phyloP scores from a whole-genome alignment of 306 rosid genomes.

The Trifolium subterraneum region DNA sequence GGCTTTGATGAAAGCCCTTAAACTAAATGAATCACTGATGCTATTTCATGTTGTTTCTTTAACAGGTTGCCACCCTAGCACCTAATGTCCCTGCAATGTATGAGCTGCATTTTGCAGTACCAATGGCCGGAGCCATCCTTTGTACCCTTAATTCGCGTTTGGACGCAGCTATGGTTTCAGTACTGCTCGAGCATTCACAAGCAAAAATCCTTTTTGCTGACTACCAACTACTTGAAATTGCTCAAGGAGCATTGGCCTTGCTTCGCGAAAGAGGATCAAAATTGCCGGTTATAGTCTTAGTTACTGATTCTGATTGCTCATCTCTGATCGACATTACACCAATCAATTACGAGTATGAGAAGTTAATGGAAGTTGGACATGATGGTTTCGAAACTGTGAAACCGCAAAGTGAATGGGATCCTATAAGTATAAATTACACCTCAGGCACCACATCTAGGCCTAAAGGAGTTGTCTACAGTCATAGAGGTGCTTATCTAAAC shows the following conservation, averaged over 20 bases:
- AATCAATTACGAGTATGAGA: conserved; percentile 64
- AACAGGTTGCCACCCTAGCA: conserved; percentile 79
- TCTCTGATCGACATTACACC: conserved; percentile 38
- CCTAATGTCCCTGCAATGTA: conserved; percentile 92
- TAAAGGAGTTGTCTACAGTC: conserved; percentile 83
- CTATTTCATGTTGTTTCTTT: conserved; percentile 30
- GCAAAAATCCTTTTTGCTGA: conserved; percentile 80
- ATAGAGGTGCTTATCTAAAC: conserved; percentile 87
- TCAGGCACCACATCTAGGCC: conserved; percentile 95
- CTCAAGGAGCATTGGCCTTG: conserved; percentile 59
- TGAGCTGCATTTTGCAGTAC: conserved; percentile 94
- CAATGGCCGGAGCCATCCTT: conserved; percentile 89
- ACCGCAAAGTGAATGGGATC: conserved; percentile 81
- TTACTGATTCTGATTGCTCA: conserved; percentile 53
- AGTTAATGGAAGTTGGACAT: conserved; percentile 50
- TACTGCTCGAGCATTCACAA: conserved; percentile 64
- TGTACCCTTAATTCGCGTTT: conserved; percentile 75
- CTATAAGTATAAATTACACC: conserved; percentile 81
- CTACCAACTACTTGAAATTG: conserved; percentile 63
- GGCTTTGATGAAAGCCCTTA: background rate
- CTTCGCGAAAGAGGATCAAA: conserved; percentile 40
- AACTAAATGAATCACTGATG: conserved; percentile 21
- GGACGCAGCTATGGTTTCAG: conserved; percentile 62
- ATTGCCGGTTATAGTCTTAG: conserved; percentile 61
- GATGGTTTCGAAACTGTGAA: conserved; percentile 55